phyloP scores from a whole-genome alignment of 305 asterid species.

The Galium porrigens region DNA sequence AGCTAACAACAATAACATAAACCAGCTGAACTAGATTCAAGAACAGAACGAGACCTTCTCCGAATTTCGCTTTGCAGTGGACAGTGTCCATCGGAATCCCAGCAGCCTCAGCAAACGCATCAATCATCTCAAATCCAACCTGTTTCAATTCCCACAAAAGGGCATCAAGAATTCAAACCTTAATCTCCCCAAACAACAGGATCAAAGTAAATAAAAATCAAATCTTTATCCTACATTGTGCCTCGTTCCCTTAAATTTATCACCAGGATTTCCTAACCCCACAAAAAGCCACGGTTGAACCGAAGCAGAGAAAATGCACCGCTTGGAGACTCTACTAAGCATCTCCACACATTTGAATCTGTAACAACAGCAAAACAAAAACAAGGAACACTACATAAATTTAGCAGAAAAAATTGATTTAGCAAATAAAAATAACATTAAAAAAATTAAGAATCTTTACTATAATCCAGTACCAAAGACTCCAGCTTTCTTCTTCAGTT shows the following conservation, averaged over 20 bases:
- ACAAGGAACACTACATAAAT: background rate
- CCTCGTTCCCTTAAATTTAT: slow-evolving; percentile 57
- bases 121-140: slow-evolving; percentile 70
- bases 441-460: background rate
- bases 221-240: slow-evolving; percentile 33
- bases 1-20: background rate
- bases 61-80: slow-evolving; percentile 71
- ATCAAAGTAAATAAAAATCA: background rate
- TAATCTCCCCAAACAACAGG: background rate
- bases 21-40: background rate
- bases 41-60: slow-evolving; percentile 38
- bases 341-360: slow-evolving; percentile 6
- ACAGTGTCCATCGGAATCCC: slow-evolving; percentile 50
- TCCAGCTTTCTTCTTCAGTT: too few relatives aligned
- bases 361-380: background rate
- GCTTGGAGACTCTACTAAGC: slow-evolving; percentile 11
- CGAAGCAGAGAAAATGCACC: slow-evolving; percentile 10
- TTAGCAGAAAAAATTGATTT: background rate
- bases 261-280: slow-evolving; percentile 91
- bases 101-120: slow-evolving; percentile 51
- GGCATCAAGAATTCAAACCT: background rate
- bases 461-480: too few relatives aligned
- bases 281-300: slow-evolving; percentile 74
- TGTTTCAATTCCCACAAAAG: slow-evolving; percentile 10
- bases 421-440: background rate